phyloP scores from a whole-genome alignment of 1,139 yeast species.

The Nakaseomyces sp. region DNA sequence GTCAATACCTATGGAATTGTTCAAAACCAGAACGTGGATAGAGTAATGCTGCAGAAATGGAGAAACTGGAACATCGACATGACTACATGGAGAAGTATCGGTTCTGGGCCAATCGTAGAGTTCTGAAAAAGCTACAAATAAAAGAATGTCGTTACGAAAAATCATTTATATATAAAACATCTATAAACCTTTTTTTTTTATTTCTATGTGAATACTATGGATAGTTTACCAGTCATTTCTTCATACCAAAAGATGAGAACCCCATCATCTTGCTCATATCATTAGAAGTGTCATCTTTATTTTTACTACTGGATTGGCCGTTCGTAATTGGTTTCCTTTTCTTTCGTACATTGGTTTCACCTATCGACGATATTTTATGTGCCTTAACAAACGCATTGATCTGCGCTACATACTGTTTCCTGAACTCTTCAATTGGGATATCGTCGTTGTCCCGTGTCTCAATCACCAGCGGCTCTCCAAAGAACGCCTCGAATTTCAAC shows the following conservation, averaged over 20 bases:
- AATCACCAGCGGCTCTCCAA: conserved; percentile 23
- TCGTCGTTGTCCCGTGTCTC: conserved; percentile 31
- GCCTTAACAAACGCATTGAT: conserved; percentile 21
- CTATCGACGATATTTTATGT: conserved; percentile 6
- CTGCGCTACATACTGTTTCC: conserved; percentile 20
- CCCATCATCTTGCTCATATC: conserved; percentile 42
- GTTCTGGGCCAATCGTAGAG: conserved; percentile 51
- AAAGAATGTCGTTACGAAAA: conserved; percentile 5
- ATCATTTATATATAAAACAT: not conserved
- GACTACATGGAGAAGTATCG: conserved; percentile 66
- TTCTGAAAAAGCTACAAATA: conserved; percentile 27
- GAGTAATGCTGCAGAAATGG: conserved; percentile 48
- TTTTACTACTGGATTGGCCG: too few relatives aligned
- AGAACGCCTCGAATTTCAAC: conserved; percentile 33
- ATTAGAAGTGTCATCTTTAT: conserved; percentile 10
- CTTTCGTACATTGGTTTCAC: conserved; percentile 18
- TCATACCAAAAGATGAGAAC: conserved; percentile 41
- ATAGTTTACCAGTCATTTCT: conserved; percentile 22
- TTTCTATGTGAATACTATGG: not conserved
- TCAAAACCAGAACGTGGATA: conserved; percentile 21
- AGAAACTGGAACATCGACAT: conserved; percentile 81
- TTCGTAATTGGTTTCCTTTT: conserved; percentile 9
- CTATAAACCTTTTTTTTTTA: not conserved
- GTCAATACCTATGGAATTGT: conserved; percentile 11
- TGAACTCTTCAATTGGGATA: conserved; percentile 33